phyloP scores from a whole-genome alignment of 179 eudicot genomes.

The Dionaea muscipula region DNA sequence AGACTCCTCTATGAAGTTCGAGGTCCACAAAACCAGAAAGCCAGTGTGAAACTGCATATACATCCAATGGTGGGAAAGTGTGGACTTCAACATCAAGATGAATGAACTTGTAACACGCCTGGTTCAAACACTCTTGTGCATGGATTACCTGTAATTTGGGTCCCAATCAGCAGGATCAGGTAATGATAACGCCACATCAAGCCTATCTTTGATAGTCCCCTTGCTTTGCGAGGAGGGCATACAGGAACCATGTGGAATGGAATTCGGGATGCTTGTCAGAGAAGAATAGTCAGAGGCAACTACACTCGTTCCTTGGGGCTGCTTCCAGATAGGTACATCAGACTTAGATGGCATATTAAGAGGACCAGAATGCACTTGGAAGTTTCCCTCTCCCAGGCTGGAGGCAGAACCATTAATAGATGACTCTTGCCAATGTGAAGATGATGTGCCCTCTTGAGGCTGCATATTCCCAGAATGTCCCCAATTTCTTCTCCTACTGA shows the following conservation, averaged over 20 bases:
- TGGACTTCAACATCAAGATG: too few species aligned
- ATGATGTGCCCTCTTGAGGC: slow-evolving; percentile 44
- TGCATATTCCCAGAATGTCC: slow-evolving; percentile 45
- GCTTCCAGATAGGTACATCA: slow-evolving; percentile 42
- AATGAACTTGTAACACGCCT: too few species aligned
- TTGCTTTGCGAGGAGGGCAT: slow-evolving; percentile 27
- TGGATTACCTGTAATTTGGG: slow-evolving; percentile 83
- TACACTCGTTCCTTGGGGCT: slow-evolving; percentile 38
- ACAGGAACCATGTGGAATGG: slow-evolving; percentile 23
- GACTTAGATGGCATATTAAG: slow-evolving; percentile 41
- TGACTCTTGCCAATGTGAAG: slow-evolving; percentile 51
- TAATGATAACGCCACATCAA: slow-evolving; percentile 33
- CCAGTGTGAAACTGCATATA: too few species aligned
- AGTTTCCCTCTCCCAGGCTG: slow-evolving; percentile 43
- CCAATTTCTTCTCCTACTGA: slow-evolving; percentile 58
- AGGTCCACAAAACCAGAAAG: too few species aligned
- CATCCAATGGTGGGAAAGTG: too few species aligned
- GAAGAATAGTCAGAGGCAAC: slow-evolving; percentile 26
- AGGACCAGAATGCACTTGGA: slow-evolving; percentile 33
- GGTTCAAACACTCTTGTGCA: background rate
- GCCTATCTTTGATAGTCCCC: slow-evolving; percentile 35
- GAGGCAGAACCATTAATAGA: slow-evolving; percentile 25
- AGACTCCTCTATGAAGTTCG: too few species aligned
- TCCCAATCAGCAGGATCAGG: slow-evolving; percentile 99
- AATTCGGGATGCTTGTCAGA: slow-evolving; percentile 21